Evolutionary conservation across 768 basidiomycete genomes (phyloP).

Genomic region (Suillus luteus): DNA sequence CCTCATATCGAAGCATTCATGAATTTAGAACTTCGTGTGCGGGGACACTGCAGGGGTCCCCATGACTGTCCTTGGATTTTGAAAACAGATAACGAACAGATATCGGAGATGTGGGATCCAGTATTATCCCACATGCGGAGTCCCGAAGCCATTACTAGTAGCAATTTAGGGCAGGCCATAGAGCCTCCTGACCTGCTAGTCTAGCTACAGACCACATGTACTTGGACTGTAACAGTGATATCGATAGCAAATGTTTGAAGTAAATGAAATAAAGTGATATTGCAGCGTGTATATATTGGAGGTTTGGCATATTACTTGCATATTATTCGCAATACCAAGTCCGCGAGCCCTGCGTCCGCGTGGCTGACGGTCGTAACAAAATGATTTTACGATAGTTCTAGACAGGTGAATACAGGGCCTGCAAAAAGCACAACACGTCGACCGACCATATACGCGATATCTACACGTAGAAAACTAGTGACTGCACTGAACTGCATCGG

Average conservation of each 20-base stretch:
- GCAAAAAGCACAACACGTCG: constrained; percentile 8
- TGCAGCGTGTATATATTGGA: not conserved
- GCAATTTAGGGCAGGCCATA: not conserved
- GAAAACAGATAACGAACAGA: not conserved
- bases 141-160: not conserved
- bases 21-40: too few relatives aligned
- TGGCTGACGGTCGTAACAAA: not conserved
- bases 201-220: too few relatives aligned
- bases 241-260: not conserved
- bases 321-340: not conserved
- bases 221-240: not conserved
- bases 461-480: constrained; percentile 5
- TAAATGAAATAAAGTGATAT: not conserved
- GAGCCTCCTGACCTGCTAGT: not conserved
- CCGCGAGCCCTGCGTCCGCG: not conserved
- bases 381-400: not conserved
- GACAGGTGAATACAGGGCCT: constrained; percentile 1
- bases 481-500: not conserved
- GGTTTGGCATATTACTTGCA: not conserved
- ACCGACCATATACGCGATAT: constrained; percentile 3
- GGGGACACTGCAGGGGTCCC: not conserved
- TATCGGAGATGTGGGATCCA: not conserved
- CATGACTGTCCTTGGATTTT: not conserved
- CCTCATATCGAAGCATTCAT: too few relatives aligned
- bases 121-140: not conserved